Evolutionary conservation across 768 basidiomycete genomes (phyloP).

Genomic region (Naganishia antarctica): DNA sequence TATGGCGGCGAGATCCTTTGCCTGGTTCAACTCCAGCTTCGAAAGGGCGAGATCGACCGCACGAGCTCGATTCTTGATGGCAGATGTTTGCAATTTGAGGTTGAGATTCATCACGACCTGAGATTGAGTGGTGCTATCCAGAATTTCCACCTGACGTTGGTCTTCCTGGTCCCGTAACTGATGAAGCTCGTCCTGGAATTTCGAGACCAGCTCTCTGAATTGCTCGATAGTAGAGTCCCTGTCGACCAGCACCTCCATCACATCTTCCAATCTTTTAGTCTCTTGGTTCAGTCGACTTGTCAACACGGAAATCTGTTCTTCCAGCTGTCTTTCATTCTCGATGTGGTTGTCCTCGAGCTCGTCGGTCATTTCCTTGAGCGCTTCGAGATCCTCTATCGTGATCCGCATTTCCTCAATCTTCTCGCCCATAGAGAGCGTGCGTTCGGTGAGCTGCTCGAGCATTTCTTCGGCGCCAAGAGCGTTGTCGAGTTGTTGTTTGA

Average conservation of each 20-base stretch:
- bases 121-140: slow-evolving; percentile 75
- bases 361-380: slow-evolving; percentile 90
- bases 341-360: slow-evolving; percentile 95
- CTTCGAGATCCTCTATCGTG: slow-evolving; percentile 91
- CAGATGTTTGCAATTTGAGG: slow-evolving; percentile 85
- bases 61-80: slow-evolving; percentile 81
- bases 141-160: slow-evolving; percentile 74
- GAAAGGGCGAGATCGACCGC: slow-evolving; percentile 83
- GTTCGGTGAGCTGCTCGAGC: slow-evolving; percentile 88
- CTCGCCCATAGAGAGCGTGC: slow-evolving; percentile 88
- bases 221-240: slow-evolving; percentile 81
- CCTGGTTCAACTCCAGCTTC: slow-evolving; percentile 76
- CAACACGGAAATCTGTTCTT: slow-evolving; percentile 52
- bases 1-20: slow-evolving; percentile 71
- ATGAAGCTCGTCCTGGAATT: slow-evolving; percentile 80
- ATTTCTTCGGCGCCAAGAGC: slow-evolving; percentile 93
- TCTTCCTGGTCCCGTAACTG: slow-evolving; percentile 75
- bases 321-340: slow-evolving; percentile 84
- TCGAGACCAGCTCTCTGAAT: slow-evolving; percentile 84
- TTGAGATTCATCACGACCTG: slow-evolving; percentile 93
- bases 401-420: slow-evolving; percentile 98
- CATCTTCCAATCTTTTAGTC: slow-evolving; percentile 58
- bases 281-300: slow-evolving; percentile 58
- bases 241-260: slow-evolving; percentile 78
- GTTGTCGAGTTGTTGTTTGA: slow-evolving; percentile 90